Evolutionary conservation across 2,329 filamentous ascomycete genomes (phyloP), one percentile per base, ranked within the genome.

Genomic region (Hymenoscyphus linearis): DNA sequence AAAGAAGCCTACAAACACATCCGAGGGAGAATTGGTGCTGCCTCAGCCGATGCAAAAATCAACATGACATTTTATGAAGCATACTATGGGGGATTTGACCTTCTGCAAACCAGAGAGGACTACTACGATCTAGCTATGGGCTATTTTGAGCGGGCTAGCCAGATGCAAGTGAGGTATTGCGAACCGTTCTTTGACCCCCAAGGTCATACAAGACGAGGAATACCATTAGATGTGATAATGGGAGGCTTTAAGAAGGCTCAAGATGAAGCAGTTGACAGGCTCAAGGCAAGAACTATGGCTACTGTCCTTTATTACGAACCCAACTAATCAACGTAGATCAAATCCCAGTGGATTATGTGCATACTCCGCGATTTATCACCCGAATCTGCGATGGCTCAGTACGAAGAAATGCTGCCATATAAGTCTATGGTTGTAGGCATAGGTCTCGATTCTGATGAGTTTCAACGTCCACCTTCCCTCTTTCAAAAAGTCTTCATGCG

Each of bases 131-230:
- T 93, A 22, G 87, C 87, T 1, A 88, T 84, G 78, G 80, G 80
- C 61, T 92, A 92, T 76, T 88, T 91, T 72, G 70, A 78, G 52
- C 82, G 80, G 62, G 88, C 86, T 1, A 77, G 81, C 16, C 74
- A 75, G 6, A 84, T 90, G 66, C 83, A 83, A 54, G 83, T 91
- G 1, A 79, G 82, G 55, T 89, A 92, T 70, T 86, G 85, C 31
- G 89, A 92, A 72, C 80, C 90, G 66, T 92, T 91, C 76, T 91
- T 92, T 75, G 89, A 92, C 72, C 87, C 88, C 1, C 89, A 92
- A 74, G 87, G 85, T 1, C 89, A 92, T 74, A 80, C 83, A 4
- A 76, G 76, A 22, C 81, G 88, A 18, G 86, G 85, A 4, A 75
- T 92, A 3, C 65, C 77, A 2, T 85, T 88, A 68, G 76, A 81